Conservation (phyloP, 108 stramenopile species). For the Seminavis robusta region DNA sequence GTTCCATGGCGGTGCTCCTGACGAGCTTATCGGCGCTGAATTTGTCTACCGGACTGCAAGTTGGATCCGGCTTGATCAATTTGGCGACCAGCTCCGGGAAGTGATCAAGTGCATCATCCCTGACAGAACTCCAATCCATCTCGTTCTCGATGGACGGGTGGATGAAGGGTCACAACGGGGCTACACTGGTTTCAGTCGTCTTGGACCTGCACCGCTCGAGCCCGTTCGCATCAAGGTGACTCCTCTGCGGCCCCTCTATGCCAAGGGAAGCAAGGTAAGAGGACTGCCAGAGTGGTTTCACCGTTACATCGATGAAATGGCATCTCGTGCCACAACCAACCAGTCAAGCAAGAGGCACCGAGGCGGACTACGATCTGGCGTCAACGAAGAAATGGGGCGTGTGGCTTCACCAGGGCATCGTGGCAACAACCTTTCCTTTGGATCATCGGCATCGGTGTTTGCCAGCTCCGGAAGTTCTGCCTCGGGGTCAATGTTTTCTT, state of each 20-base stretch:
- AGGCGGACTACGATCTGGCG: neutral
- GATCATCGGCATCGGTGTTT: constrained; percentile 36
- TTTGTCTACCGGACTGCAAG: constrained; percentile 78
- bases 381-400: constrained; percentile 3
- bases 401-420: constrained; percentile 7
- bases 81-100: constrained; percentile 60
- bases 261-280: constrained; percentile 49
- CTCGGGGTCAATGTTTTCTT: too few relatives aligned
- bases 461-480: constrained; percentile 11
- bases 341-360: neutral
- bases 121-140: constrained; percentile 74
- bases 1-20: constrained; percentile 89
- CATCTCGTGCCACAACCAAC: neutral
- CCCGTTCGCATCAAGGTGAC: constrained; percentile 83
- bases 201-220: constrained; percentile 66
- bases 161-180: constrained; percentile 27
- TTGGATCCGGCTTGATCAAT: constrained; percentile 56
- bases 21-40: constrained; percentile 76
- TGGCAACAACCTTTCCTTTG: constrained; percentile 34
- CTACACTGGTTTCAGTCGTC: constrained; percentile 24
- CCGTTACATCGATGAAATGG: constrained; percentile 29
- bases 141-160: constrained; percentile 78
- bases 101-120: constrained; percentile 75
- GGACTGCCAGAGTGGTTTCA: constrained; percentile 75
- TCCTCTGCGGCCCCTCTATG: constrained; percentile 69